A percentile compares a stretch with the other conserved stretches of the same genome.
Evolutionary conservation across 768 basidiomycete genomes (phyloP).

Genomic region (Suillus fuscotomentosus): DNA sequence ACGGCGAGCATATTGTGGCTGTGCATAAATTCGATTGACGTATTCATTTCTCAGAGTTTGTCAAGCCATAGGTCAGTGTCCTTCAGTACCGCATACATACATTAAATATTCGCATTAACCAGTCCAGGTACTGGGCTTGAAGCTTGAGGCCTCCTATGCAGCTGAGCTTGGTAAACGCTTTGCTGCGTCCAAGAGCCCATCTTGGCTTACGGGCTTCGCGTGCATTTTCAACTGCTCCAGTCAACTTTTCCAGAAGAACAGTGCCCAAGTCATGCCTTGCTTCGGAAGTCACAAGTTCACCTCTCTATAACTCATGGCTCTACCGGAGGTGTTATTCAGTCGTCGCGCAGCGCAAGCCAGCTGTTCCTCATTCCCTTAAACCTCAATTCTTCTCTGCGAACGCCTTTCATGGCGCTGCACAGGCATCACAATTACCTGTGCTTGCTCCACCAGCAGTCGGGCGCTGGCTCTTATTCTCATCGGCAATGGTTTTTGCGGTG

Average conservation of each 20-base stretch:
- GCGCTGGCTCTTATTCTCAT: conserved; percentile 83
- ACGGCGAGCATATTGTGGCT: neutral
- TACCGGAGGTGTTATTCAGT: conserved; percentile 7
- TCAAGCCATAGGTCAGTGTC: neutral
- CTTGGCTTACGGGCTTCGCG: conserved; percentile 5
- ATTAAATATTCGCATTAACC: neutral
- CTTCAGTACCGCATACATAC: neutral
- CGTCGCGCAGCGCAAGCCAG: neutral
- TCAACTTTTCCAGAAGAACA: neutral
- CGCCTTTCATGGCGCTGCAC: conserved; percentile 13
- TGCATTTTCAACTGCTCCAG: neutral
- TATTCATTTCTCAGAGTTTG: neutral
- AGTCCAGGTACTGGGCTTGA: conserved; percentile 1
- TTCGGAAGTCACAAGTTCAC: neutral
- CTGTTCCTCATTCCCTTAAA: conserved; percentile 20
- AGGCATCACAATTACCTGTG: conserved; percentile 42
- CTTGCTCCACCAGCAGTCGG: conserved; percentile 72
- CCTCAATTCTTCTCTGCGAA: conserved; percentile 42
- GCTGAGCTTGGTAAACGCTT: conserved; percentile 16
- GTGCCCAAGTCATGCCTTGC: conserved; percentile 4
- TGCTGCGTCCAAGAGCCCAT: conserved; percentile 16
- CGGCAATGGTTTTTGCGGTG: conserved; percentile 85
- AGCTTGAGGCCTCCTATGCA: conserved; percentile 15
- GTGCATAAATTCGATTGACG: neutral
- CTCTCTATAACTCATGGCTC: conserved; percentile 8